These are phyloP conservation scores for Xylaria sp. DNA, from an alignment of 2,329 filamentous ascomycete genomes.

Conservation along the genomic window DNA sequence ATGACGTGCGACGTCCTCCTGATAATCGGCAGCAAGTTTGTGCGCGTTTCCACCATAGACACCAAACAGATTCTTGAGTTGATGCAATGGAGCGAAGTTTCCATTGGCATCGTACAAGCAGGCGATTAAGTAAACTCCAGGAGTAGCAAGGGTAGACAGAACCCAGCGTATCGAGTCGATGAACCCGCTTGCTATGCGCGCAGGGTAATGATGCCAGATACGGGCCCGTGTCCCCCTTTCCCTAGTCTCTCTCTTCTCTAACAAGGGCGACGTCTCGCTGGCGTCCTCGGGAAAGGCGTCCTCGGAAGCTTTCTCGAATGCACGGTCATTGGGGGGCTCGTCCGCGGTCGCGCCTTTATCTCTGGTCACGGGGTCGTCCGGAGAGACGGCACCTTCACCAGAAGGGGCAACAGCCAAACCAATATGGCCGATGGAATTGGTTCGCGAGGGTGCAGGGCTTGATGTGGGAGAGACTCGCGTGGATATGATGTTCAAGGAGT, in stretches of 20 bases:
- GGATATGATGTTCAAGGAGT: slow-evolving; percentile 94
- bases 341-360: slow-evolving; percentile 45
- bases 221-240: slow-evolving; percentile 53
- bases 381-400: slow-evolving; percentile 48
- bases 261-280: slow-evolving; percentile 77
- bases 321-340: slow-evolving; percentile 54
- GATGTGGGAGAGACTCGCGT: slow-evolving; percentile 77
- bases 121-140: slow-evolving; percentile 83
- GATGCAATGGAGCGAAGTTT: slow-evolving; percentile 80
- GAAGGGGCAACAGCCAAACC: slow-evolving; percentile 58
- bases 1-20: slow-evolving; percentile 46
- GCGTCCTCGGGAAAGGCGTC: slow-evolving; percentile 47
- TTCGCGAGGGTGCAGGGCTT: slow-evolving; percentile 66
- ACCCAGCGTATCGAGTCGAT: slow-evolving; percentile 82
- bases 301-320: slow-evolving; percentile 49
- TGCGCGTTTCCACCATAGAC: slow-evolving; percentile 55
- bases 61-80: slow-evolving; percentile 73
- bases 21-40: slow-evolving; percentile 61
- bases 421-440: slow-evolving; percentile 69
- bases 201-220: slow-evolving; percentile 69
- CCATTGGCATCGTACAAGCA: slow-evolving; percentile 86
- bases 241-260: slow-evolving; percentile 55
- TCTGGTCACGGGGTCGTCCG: slow-evolving; percentile 50
- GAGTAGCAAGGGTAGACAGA: slow-evolving; percentile 80
- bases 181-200: slow-evolving; percentile 76